Percentiles rank a stretch among this genome's conserved stretches.
Conservation (phyloP, 169 alveolate genomes). For the Plasmodium gallinaceum region DNA sequence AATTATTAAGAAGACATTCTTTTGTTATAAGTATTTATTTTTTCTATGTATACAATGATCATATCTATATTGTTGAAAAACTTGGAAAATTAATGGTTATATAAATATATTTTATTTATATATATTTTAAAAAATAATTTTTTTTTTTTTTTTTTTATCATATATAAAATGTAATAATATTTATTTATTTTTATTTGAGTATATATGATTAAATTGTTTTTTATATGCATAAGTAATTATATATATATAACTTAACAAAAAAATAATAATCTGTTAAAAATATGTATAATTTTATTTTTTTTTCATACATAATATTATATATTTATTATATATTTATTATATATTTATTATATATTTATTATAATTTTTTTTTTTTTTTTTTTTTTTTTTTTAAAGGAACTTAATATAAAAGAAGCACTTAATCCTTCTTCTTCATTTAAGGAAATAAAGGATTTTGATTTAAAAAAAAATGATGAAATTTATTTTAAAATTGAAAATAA, state of each 20-base stretch:
- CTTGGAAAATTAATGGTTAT: conserved; percentile 43
- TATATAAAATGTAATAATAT: neutral
- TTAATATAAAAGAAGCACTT: conserved; percentile 2
- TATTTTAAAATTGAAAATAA: conserved; percentile 57
- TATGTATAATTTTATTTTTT: too few relatives aligned
- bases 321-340: neutral
- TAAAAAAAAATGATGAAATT: conserved; percentile 25
- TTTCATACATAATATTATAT: too few relatives aligned
- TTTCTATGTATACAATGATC: conserved; percentile 20
- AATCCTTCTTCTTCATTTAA: neutral
- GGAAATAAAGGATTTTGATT: conserved; percentile 11
- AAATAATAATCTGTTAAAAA: too few relatives aligned
- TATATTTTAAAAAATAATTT: neutral
- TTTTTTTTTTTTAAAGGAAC: conserved; percentile 19
- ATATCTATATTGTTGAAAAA: conserved; percentile 45
- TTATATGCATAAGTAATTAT: neutral
- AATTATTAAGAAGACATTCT: conserved; percentile 21
- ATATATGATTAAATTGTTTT: neutral
- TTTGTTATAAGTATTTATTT: conserved; percentile 17
- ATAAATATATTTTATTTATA: neutral
- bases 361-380: neutral
- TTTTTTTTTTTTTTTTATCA: neutral
- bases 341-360: neutral
- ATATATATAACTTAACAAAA: neutral
- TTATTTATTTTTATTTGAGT: neutral